Conservation (phyloP, 1,284 basidiomycete species). For the Megacollybia platyphylla region DNA sequence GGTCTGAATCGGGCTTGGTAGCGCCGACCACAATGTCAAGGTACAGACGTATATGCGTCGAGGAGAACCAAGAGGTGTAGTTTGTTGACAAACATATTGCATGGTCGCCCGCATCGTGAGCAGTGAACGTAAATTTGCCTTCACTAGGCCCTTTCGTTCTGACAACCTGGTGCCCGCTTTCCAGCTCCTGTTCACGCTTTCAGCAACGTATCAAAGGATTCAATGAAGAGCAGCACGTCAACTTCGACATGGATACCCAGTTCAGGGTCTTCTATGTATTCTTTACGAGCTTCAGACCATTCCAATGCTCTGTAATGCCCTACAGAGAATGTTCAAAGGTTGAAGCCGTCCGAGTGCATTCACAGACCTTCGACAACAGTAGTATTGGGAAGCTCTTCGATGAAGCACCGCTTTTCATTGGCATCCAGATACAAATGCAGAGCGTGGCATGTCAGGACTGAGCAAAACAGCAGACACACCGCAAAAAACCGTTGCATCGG, state of each 20-base stretch:
- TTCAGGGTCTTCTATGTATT: slow-evolving; percentile 63
- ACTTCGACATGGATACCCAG: slow-evolving; percentile 88
- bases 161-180: slow-evolving; percentile 65
- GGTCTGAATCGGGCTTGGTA: slow-evolving; percentile 70
- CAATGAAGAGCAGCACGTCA: slow-evolving; percentile 36
- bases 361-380: slow-evolving; percentile 87
- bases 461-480: neutral
- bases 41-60: slow-evolving; percentile 87
- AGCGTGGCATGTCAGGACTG: slow-evolving; percentile 22
- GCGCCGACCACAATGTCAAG: slow-evolving; percentile 88
- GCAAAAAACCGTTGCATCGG: neutral
- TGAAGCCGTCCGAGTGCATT: neutral
- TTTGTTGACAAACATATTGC: slow-evolving; percentile 91
- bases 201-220: neutral
- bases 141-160: slow-evolving; percentile 83
- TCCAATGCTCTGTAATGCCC: slow-evolving; percentile 90
- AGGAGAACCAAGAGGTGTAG: slow-evolving; percentile 75
- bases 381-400: slow-evolving; percentile 94
- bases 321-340: slow-evolving; percentile 16
- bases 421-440: slow-evolving; percentile 90
- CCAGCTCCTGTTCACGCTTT: slow-evolving; percentile 50
- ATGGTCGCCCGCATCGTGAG: slow-evolving; percentile 94
- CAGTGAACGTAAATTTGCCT: slow-evolving; percentile 94
- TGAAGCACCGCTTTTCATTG: slow-evolving; percentile 88
- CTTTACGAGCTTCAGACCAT: slow-evolving; percentile 68